These are phyloP conservation scores for Talaromyces thailandensis DNA, from an alignment of 495 filamentous ascomycete genomes.

Conservation along the genomic window DNA sequence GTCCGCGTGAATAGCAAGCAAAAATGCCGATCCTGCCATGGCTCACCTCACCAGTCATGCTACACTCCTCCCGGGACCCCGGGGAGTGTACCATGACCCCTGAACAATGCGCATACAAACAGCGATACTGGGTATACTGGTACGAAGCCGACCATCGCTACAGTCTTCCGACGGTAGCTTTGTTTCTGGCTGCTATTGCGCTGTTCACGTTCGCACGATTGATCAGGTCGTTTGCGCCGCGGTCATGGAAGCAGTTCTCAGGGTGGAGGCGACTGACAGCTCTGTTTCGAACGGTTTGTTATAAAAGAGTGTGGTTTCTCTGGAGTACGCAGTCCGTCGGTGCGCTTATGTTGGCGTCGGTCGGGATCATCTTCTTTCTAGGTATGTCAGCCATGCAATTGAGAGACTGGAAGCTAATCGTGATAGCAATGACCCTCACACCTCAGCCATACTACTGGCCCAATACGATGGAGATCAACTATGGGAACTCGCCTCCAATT, in stretches of 20 bases:
- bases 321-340: not conserved
- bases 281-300: not conserved
- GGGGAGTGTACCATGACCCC: constrained; percentile 34
- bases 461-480: constrained; percentile 29
- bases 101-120: constrained; percentile 38
- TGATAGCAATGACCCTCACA: constrained; percentile 36
- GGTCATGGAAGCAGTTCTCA: constrained; percentile 6
- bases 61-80: constrained; percentile 36
- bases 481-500: constrained; percentile 42
- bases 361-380: constrained; percentile 14
- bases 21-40: constrained; percentile 25
- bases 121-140: constrained; percentile 40
- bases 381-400: constrained; percentile 15
- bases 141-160: constrained; percentile 45
- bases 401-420: not conserved
- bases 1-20: not conserved
- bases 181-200: constrained; percentile 36
- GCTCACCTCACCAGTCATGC: constrained; percentile 37
- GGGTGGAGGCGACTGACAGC: constrained; percentile 2
- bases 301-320: not conserved
- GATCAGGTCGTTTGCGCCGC: constrained; percentile 9
- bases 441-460: constrained; percentile 52
- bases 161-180: constrained; percentile 37
- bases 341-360: constrained; percentile 10
- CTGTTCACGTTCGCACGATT: constrained; percentile 34